These are phyloP conservation scores for Aspergillus indologenus DNA, from an alignment of 495 filamentous ascomycete genomes.

Conservation along the genomic window DNA sequence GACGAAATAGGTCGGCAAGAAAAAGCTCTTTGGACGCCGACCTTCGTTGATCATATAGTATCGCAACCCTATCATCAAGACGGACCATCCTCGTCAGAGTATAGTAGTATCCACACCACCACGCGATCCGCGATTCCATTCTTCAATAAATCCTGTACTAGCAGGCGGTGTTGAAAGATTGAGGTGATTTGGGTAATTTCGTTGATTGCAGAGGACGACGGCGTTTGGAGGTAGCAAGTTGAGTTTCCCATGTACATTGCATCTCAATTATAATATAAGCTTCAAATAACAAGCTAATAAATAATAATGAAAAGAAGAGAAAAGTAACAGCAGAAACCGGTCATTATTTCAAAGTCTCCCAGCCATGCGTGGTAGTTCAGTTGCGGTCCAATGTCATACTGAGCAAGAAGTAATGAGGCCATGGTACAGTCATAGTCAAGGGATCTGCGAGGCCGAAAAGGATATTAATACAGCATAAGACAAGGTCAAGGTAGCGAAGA, in stretches of 20 bases:
- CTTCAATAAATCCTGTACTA: not conserved
- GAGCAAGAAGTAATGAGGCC: constrained; percentile 20
- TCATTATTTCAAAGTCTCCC: constrained; percentile 5
- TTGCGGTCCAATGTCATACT: constrained; percentile 10
- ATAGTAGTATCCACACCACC: not conserved
- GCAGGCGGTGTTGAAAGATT: too few relatives aligned
- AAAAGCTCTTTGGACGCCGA: not conserved
- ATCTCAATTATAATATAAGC: not conserved
- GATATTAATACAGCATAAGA: constrained; percentile 25
- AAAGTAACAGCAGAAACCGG: constrained; percentile 3
- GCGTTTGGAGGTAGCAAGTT: too few relatives aligned
- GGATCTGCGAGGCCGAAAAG: constrained; percentile 13
- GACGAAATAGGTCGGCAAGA: not conserved
- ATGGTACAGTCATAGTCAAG: constrained; percentile 18
- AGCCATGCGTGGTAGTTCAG: not conserved
- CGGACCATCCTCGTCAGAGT: not conserved
- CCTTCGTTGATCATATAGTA: not conserved
- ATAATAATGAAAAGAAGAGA: not conserved
- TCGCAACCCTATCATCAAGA: not conserved
- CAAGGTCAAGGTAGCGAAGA: constrained; percentile 10
- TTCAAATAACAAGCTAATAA: not conserved
- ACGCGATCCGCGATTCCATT: not conserved
- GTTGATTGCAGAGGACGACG: too few relatives aligned
- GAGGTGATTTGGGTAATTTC: too few relatives aligned
- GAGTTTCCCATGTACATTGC: not conserved